Base-by-base conservation (phyloP, 2,329 filamentous ascomycete species). In the Allantophomopsis cytisporea region DNA sequence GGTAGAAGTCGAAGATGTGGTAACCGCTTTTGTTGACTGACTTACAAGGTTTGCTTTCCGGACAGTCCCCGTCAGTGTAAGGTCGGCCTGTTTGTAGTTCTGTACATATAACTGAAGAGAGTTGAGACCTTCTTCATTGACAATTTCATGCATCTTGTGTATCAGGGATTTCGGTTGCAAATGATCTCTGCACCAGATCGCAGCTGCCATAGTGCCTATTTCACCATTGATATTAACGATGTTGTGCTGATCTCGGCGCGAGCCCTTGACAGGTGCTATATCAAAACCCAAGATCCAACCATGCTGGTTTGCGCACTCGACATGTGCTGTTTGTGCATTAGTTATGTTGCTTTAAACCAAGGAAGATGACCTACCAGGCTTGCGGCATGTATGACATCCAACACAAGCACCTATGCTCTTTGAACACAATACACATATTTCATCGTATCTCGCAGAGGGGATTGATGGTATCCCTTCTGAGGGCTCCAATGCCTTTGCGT, bases 31-130 rank as follows among this genome's bases (percentile, higher is more conserved):
- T 48, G 63, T 49, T 41, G 58, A 50, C 50, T 62, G 50, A 50
- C 63, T 54, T 54, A 65, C 52, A 4, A 57, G 71, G 43, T 85
- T 91, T 16, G 91, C 89, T 60, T 94, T 95, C 40, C 91, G 81
- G 16, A 91, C 85, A 14, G 89, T 95, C 20, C 91, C 91, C 2
- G 88, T 95, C 50, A 95, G 64, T 2, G 83, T 76, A 32, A 89
- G 71, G 55, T 98, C 91, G 7, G 91, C 89, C 60, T 96, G 89
- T 60, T 98, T 98, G 66, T 86, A 95, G 42, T 80, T 87, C 48
- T 81, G 80, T 35, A 82, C 84, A 56, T 83, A 98, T 18, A 94
- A 68, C 57, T 95, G 87, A 37, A 98, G 63, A 8, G 84, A 86
- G 50, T 80, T 93, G 39, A 77, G 61, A n/a, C 77, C 77, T n/a